Percentiles rank a stretch among this genome's conserved stretches.
Conservation (phyloP, 2,329 filamentous ascomycete genomes). For the Phialophora chinensis region DNA sequence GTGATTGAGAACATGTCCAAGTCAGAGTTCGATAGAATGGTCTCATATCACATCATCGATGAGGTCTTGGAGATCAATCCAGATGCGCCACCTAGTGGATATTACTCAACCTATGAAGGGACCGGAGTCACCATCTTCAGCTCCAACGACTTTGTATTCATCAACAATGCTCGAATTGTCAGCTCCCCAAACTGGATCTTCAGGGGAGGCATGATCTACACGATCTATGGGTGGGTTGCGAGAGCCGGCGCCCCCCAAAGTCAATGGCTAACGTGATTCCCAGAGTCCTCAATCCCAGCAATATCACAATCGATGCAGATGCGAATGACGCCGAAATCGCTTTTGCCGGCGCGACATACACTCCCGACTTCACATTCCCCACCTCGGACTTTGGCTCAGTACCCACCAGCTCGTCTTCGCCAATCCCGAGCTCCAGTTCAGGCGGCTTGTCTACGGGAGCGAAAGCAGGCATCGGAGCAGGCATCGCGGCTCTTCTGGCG, state of each 20-base stretch:
- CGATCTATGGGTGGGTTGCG: conserved; percentile 20
- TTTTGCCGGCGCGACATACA: conserved; percentile 15
- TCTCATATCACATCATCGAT: conserved; percentile 28
- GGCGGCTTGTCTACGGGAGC: conserved; percentile 14
- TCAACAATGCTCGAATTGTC: conserved; percentile 27
- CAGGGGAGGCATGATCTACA: conserved; percentile 26
- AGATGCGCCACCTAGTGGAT: conserved; percentile 4
- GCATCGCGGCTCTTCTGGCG: neutral
- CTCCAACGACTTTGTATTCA: conserved; percentile 16
- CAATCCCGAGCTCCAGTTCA: neutral
- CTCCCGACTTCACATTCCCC: conserved; percentile 19
- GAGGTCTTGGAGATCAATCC: conserved; percentile 16
- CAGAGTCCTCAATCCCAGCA: conserved; percentile 27
- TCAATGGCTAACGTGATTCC: neutral
- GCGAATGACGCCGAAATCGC: conserved; percentile 22
- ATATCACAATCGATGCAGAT: conserved; percentile 17
- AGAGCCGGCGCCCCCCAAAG: neutral
- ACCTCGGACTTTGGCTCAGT: neutral
- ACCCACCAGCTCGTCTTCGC: conserved; percentile 1
- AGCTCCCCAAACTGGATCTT: conserved; percentile 21
- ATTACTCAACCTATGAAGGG: conserved; percentile 23
- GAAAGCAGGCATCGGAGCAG: conserved; percentile 20
- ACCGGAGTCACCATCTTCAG: conserved; percentile 22
- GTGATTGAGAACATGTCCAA: conserved; percentile 17
- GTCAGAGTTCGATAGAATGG: conserved; percentile 19